Conservation (phyloP, 225 moss, liverwort and hornwort genomes). For the Pseudisothecium myosuroides region DNA sequence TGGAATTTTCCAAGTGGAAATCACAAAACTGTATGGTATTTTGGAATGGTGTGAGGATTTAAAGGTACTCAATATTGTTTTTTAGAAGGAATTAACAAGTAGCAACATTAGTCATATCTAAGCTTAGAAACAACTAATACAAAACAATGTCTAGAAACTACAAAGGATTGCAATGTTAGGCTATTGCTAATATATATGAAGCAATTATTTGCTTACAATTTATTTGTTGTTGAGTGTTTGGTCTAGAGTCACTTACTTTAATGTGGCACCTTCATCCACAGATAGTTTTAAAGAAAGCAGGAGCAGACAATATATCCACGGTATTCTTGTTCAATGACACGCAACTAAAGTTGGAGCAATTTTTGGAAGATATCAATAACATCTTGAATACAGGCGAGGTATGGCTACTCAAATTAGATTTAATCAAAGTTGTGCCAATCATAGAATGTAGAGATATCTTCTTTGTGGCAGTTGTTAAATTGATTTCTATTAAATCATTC, state of each 20-base stretch:
- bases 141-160: too few species aligned
- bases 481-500: not conserved
- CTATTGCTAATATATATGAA: not conserved
- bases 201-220: not conserved
- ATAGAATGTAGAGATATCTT: not conserved
- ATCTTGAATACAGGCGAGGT: constrained; percentile 82
- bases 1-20: constrained; percentile 67
- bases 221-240: not conserved
- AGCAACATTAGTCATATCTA: not conserved
- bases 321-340: constrained; percentile 70
- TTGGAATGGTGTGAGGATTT: constrained; percentile 80
- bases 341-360: constrained; percentile 70
- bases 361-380: constrained; percentile 86
- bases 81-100: accelerated
- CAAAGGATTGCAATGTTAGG: not conserved
- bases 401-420: not conserved
- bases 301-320: constrained; percentile 40
- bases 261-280: not conserved
- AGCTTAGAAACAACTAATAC: not conserved
- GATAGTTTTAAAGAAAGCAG: constrained; percentile 61
- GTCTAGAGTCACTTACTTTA: not conserved
- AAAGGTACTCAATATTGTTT: constrained; percentile 14
- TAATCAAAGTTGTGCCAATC: not conserved
- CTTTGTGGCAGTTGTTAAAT: accelerated
- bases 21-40: constrained; percentile 62